Conservation (phyloP, 768 basidiomycete genomes). For the Dictyophora rubrovolvata region DNA sequence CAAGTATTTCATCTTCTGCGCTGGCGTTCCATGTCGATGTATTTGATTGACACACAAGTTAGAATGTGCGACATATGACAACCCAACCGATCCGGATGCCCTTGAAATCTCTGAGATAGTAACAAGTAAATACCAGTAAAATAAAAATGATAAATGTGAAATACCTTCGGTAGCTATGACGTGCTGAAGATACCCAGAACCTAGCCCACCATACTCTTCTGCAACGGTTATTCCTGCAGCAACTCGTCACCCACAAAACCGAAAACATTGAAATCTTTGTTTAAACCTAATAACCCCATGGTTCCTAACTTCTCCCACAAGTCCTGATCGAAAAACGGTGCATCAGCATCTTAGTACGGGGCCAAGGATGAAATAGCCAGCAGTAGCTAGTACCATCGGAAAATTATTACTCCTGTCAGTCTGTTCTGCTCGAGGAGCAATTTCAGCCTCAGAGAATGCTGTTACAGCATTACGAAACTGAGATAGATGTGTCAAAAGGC, state of each 20-base stretch:
- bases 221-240: conserved; percentile 48
- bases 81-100: conserved; percentile 84
- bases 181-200: conserved; percentile 77
- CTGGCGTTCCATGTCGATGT: conserved; percentile 70
- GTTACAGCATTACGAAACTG: conserved; percentile 76
- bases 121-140: not conserved
- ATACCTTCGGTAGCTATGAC: conserved; percentile 85
- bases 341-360: not conserved
- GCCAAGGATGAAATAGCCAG: not conserved
- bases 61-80: conserved; percentile 88
- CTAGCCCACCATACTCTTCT: conserved; percentile 72
- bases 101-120: conserved; percentile 49
- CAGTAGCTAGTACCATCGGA: conserved; percentile 43
- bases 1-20: conserved; percentile 79
- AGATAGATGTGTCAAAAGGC: not conserved
- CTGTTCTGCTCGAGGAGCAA: conserved; percentile 77
- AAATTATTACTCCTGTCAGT: conserved; percentile 81
- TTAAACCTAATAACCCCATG: conserved; percentile 84
- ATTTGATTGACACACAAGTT: conserved; percentile 78
- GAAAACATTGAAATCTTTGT: not conserved
- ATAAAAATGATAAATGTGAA: conserved; percentile 1
- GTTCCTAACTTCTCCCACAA: conserved; percentile 82
- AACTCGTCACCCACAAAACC: not conserved
- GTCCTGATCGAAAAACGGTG: conserved; percentile 35
- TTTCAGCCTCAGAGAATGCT: conserved; percentile 73